Base-by-base conservation (phyloP, 257 asterid species). In the Gentiana straminea region DNA sequence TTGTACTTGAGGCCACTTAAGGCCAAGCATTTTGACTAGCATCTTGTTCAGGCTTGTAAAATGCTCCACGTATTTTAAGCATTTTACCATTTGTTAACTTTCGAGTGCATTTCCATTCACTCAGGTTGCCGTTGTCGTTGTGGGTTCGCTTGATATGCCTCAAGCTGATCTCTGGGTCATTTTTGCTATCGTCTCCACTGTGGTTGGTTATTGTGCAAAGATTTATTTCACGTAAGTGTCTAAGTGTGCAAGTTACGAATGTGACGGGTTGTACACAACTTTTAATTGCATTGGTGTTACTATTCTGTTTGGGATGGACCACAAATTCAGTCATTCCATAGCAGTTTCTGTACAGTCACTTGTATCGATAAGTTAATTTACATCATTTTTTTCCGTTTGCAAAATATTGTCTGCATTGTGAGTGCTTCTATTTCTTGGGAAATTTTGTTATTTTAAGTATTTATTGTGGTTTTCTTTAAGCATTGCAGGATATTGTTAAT, bases 121-220 rank as follows among this genome's bases (percentile, higher is more conserved):
- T 65, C 86, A 91, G 98, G 94, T 87, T 62, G 98, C 97, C 60
- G 98, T n/a, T n/a, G n/a, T n/a, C n/a, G n/a, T 91, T 58, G 87
- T 70, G 59, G 94, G 98, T 78, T 91, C 98, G 5, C 71, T 91
- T 66, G 98, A 91, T 66, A 81, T 84, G 88, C 97, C 98, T 57
- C 79, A 87, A 79, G 97, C 97, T 71, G 98, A 91, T 70, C 71
- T 85, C 49, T 91, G 96, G 95, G 98, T 87, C 79, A 81, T 91
- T 59, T 77, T 87, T 69, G 98, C 98, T 49, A 71, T 91, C 57
- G 80, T 91, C 61, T 87, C 98, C 52, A 87, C 98, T 13, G 95
- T 91, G 79, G 61, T 91, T 72, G 98, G 98, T 71, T 91, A 87
- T 61, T 79, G 92, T 73, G 96, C 98, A 58, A 87, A 87, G 82